phyloP scores from a whole-genome alignment of 345 rosid species.

The Raphanus raphanistrum region DNA sequence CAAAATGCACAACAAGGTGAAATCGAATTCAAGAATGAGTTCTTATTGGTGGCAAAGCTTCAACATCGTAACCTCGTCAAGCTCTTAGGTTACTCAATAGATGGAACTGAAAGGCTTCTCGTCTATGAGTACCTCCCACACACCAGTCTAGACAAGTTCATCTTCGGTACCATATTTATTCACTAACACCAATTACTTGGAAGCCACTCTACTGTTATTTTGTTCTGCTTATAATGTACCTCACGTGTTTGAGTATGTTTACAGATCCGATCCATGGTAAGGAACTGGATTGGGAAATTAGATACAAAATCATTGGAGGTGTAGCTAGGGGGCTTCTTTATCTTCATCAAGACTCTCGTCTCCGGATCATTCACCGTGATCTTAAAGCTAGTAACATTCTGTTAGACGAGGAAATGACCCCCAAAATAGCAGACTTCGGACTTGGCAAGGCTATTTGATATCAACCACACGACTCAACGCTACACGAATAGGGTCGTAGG shows the following conservation, averaged over 20 bases:
- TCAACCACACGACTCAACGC: conserved; percentile 38
- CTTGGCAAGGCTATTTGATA: conserved; percentile 47
- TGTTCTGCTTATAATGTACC: background rate
- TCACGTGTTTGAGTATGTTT: conserved; percentile 15
- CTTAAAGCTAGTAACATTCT: conserved; percentile 60
- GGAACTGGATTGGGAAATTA: conserved; percentile 30
- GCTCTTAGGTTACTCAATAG: conserved; percentile 43
- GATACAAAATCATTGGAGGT: conserved; percentile 36
- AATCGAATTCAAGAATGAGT: conserved; percentile 53
- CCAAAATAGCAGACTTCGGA: conserved; percentile 65
- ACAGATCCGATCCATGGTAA: conserved; percentile 31
- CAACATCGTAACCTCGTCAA: conserved; percentile 55
- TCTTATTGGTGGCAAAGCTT: conserved; percentile 48
- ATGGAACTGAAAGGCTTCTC: conserved; percentile 49
- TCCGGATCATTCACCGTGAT: conserved; percentile 55
- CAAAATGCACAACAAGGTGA: conserved; percentile 42
- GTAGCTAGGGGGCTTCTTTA: conserved; percentile 40
- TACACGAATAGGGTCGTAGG: conserved; percentile 51
- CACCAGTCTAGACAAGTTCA: conserved; percentile 46
- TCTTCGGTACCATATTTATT: conserved; percentile 38
- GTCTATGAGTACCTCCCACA: conserved; percentile 49
- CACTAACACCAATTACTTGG: background rate
- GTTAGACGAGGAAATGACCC: conserved; percentile 49
- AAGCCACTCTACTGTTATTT: background rate
- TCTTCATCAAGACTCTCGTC: conserved; percentile 58